Conservation (phyloP, 345 rosid species). For the thale cress (Arabidopsis thaliana) region TAIR10.1 NC_003075.7:9592001-9592500, state of each 20-base stretch:
- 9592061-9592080: slow-evolving; percentile 2
- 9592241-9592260: neutral
- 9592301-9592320: slow-evolving; percentile 15
- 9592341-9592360: slow-evolving; percentile 93
- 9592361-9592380: slow-evolving; percentile 64
- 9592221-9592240: slow-evolving; percentile 10
- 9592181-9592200: slow-evolving; percentile 98
- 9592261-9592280: slow-evolving; percentile 11
- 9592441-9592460: slow-evolving; percentile 20
- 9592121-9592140: slow-evolving; percentile 18
- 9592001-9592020: slow-evolving; percentile 2
- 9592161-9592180: slow-evolving; percentile 98
- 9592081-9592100: neutral
- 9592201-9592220: slow-evolving; percentile 24
- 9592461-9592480: neutral
- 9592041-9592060: slow-evolving; percentile 1
- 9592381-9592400: slow-evolving; percentile 90
- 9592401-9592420: slow-evolving; percentile 52
- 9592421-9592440: slow-evolving; percentile 18
- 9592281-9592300: slow-evolving; percentile 9
- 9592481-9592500: slow-evolving; percentile 20
- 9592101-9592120: slow-evolving; percentile 6
- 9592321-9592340: slow-evolving; percentile 27
- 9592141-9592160: slow-evolving; percentile 95
- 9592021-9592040: slow-evolving; percentile 2